Evolutionary conservation across 345 rosid species (phyloP).

Genomic region (Camelina sativa): DNA sequence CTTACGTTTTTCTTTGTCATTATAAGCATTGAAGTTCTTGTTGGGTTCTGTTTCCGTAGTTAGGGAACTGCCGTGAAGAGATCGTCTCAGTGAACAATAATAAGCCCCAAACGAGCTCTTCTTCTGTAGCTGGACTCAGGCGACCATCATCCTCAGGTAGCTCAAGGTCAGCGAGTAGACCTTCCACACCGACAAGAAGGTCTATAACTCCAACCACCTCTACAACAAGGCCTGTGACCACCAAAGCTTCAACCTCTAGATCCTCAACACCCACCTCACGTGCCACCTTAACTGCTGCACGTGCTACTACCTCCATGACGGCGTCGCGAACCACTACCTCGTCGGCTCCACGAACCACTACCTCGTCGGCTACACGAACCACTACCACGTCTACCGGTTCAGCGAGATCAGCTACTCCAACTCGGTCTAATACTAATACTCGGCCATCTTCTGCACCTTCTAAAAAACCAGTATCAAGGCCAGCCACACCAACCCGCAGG

Average conservation of each 20-base stretch:
- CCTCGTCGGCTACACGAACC: slow-evolving; percentile 28
- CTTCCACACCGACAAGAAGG: slow-evolving; percentile 66
- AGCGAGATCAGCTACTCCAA: slow-evolving; percentile 47
- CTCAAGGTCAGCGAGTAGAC: slow-evolving; percentile 50
- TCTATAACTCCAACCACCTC: slow-evolving; percentile 46
- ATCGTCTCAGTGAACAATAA: slow-evolving; percentile 11
- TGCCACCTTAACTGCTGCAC: slow-evolving; percentile 52
- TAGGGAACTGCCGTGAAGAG: slow-evolving; percentile 63
- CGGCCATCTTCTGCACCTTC: slow-evolving; percentile 39
- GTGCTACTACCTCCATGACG: slow-evolving; percentile 31
- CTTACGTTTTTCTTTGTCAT: slow-evolving; percentile 29
- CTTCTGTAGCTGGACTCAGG: slow-evolving; percentile 44
- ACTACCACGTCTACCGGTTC: slow-evolving; percentile 29
- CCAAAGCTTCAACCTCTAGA: slow-evolving; percentile 59
- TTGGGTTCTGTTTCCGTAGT: slow-evolving; percentile 48
- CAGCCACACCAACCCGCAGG: slow-evolving; percentile 43
- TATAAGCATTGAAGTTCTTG: slow-evolving; percentile 5
- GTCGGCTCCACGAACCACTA: slow-evolving; percentile 30
- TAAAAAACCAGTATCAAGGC: slow-evolving; percentile 36
- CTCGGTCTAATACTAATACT: slow-evolving; percentile 31
- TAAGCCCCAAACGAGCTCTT: slow-evolving; percentile 53
- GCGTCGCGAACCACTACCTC: slow-evolving; percentile 36
- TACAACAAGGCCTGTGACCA: slow-evolving; percentile 45
- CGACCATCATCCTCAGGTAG: slow-evolving; percentile 77
- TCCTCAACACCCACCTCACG: slow-evolving; percentile 80